Evolutionary conservation across 495 filamentous ascomycete genomes (phyloP).

Genomic region (Aspergillus incahuasiensis): DNA sequence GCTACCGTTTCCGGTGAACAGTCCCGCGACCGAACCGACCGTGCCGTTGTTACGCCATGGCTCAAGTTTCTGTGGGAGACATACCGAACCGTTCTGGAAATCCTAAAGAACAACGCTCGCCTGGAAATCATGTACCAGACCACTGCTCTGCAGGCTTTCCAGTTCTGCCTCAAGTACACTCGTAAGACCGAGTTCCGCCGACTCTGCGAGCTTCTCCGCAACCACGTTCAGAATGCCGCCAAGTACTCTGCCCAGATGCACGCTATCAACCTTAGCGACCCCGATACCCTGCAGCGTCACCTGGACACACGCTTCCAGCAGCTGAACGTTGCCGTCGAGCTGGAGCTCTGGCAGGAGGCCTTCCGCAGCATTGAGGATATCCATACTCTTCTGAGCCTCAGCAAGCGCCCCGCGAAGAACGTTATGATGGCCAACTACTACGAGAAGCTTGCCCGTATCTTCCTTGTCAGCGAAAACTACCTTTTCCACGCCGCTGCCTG

Average conservation of each 20-base stretch:
- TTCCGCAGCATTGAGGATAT: slow-evolving; percentile 99
- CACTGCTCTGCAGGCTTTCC: slow-evolving; percentile 95
- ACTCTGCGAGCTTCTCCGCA: slow-evolving; percentile 94
- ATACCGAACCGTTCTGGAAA: slow-evolving; percentile 97
- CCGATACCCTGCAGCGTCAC: slow-evolving; percentile 94
- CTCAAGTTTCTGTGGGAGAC: slow-evolving; percentile 99
- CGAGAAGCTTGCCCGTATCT: slow-evolving; percentile 96
- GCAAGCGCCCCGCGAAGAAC: slow-evolving; percentile 99
- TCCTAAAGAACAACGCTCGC: slow-evolving; percentile 96
- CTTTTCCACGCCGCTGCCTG: slow-evolving; percentile 97
- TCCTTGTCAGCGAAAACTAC: slow-evolving; percentile 98
- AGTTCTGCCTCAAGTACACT: slow-evolving; percentile 96
- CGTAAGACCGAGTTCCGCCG: slow-evolving; percentile 99
- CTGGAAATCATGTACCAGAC: slow-evolving; percentile 97
- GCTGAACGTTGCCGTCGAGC: slow-evolving; percentile 93
- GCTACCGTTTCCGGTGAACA: slow-evolving; percentile 98
- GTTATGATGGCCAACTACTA: slow-evolving; percentile 99
- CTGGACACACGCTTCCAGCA: slow-evolving; percentile 98
- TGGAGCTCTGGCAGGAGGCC: slow-evolving; percentile 98
- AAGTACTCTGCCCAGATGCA: slow-evolving; percentile 99
- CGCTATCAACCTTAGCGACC: slow-evolving; percentile 96
- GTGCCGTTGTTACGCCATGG: slow-evolving; percentile 97
- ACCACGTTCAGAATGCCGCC: slow-evolving; percentile 98
- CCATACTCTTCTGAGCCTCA: slow-evolving; percentile 94
- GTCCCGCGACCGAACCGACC: slow-evolving; percentile 91